Evolutionary conservation across 176 grass and related monocot genomes (phyloP).

Genomic region (Raddia distichophylla): DNA sequence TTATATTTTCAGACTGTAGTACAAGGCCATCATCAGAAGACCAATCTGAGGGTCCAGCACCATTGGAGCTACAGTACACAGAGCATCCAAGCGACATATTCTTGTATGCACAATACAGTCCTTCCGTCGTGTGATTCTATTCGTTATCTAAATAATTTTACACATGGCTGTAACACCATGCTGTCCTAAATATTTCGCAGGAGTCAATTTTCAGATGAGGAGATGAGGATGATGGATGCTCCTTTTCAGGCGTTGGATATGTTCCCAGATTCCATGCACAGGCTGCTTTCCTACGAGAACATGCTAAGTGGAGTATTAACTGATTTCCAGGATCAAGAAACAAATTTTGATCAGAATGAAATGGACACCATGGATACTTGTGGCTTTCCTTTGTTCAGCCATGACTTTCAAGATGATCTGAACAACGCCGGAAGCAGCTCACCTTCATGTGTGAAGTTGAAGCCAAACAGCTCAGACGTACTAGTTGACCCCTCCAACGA

Average conservation of each 20-base stretch:
- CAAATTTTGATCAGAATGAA: slow-evolving; percentile 21
- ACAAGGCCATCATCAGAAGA: slow-evolving; percentile 30
- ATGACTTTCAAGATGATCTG: slow-evolving; percentile 35
- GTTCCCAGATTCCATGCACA: slow-evolving; percentile 57
- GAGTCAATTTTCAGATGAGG: slow-evolving; percentile 54
- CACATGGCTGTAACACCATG: slow-evolving; percentile 14
- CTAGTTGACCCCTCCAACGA: neutral
- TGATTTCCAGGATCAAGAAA: slow-evolving; percentile 10
- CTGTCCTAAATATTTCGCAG: slow-evolving; percentile 30
- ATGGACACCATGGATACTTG: slow-evolving; percentile 54
- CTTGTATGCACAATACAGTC: slow-evolving; percentile 39
- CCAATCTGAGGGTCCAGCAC: slow-evolving; percentile 17
- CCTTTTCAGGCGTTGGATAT: slow-evolving; percentile 60
- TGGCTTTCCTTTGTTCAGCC: slow-evolving; percentile 61
- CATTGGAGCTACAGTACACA: neutral
- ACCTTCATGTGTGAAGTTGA: neutral
- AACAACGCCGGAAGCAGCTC: neutral
- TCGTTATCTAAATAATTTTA: neutral
- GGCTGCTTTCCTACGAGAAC: slow-evolving; percentile 50
- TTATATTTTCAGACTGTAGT: slow-evolving; percentile 17
- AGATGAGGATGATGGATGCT: slow-evolving; percentile 48
- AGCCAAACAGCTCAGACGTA: neutral
- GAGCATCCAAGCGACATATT: slow-evolving; percentile 53
- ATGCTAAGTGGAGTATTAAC: slow-evolving; percentile 42
- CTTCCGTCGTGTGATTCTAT: neutral